These are phyloP conservation scores for Yarrowia alimentaria DNA, from an alignment of 805 yeast genomes.

Conservation along the genomic window DNA sequence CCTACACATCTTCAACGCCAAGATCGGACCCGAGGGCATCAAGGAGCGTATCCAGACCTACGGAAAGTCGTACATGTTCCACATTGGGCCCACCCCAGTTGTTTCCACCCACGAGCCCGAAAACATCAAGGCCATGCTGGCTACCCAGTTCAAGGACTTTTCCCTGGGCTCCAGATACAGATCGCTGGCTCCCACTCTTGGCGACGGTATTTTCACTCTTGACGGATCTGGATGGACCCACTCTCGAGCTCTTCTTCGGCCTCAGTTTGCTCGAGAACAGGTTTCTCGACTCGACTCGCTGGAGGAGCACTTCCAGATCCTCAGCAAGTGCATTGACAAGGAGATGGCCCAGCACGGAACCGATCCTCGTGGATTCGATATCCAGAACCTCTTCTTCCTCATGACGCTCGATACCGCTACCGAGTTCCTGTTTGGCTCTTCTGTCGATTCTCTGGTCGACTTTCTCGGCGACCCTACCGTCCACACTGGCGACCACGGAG, in stretches of 20 bases:
- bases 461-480: conserved; percentile 29
- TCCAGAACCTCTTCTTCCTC: conserved; percentile 37
- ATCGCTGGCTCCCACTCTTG: conserved; percentile 37
- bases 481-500: conserved; percentile 25
- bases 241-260: conserved; percentile 41
- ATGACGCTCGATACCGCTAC: conserved; percentile 42
- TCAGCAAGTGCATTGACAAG: conserved; percentile 26
- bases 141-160: conserved; percentile 39
- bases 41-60: conserved; percentile 1
- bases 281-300: conserved; percentile 37
- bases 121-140: conserved; percentile 39
- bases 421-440: conserved; percentile 40
- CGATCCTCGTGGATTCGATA: conserved; percentile 32
- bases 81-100: conserved; percentile 15
- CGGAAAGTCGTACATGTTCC: conserved; percentile 3
- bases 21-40: conserved; percentile 3
- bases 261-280: conserved; percentile 41
- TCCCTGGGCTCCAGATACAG: conserved; percentile 36
- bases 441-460: conserved; percentile 34
- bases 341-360: conserved; percentile 7
- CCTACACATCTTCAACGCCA: background rate
- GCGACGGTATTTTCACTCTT: conserved; percentile 42
- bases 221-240: conserved; percentile 42
- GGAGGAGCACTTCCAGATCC: conserved; percentile 34
- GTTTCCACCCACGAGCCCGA: conserved; percentile 38